Evolutionary conservation across 73 alveolate species (phyloP).

Genomic region (Breviolum minutum): DNA sequence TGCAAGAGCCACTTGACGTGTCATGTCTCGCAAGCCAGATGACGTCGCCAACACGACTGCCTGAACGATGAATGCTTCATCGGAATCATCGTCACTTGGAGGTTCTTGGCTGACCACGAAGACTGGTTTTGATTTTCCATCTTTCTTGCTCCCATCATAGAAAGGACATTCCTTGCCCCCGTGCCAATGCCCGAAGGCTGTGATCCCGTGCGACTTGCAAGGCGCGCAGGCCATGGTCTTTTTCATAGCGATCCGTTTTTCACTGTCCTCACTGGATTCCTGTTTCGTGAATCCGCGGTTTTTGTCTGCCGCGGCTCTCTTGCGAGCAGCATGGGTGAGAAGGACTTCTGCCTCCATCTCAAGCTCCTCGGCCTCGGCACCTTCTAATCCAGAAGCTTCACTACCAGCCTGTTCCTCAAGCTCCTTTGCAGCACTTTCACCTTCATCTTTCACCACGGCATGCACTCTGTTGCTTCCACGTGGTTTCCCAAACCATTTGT

Average conservation of each 20-base stretch:
- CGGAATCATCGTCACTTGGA: neutral
- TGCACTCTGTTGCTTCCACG: no score
- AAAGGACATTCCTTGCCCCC: neutral
- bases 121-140: neutral
- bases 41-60: neutral
- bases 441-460: neutral
- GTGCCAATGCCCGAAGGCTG: conserved; percentile 1
- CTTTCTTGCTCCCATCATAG: neutral
- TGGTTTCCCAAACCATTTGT: no score
- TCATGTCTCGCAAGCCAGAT: neutral
- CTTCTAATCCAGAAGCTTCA: no score
- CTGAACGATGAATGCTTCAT: neutral
- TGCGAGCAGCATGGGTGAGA: conserved; percentile 7
- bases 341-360: conserved; percentile 3
- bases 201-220: neutral
- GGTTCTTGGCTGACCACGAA: neutral
- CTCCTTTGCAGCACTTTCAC: neutral
- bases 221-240: neutral
- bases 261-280: neutral
- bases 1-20: neutral
- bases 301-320: neutral
- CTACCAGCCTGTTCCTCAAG: neutral
- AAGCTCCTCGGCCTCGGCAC: neutral
- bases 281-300: neutral
- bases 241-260: neutral